Percentiles rank a stretch among this genome's conserved stretches.
phyloP scores from a whole-genome alignment of 2,329 filamentous ascomycete species.

The Boeremia lycopersici region DNA sequence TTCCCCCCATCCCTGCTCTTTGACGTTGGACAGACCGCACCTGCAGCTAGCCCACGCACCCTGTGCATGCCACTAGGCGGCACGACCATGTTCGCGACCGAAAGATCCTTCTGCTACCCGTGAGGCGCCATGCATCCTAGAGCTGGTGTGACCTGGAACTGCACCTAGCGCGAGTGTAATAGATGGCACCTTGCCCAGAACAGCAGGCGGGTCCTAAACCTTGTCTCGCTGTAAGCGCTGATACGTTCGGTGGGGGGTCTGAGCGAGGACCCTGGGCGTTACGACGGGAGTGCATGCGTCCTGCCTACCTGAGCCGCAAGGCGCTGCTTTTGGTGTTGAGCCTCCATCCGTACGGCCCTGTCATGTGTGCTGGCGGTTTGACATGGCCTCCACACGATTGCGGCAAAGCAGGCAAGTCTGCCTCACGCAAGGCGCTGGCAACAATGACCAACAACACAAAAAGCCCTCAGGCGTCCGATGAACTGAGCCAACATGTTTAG shows the following conservation, averaged over 20 bases:
- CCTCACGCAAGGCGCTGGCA: constrained; percentile 15
- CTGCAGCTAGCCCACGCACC: constrained; percentile 34
- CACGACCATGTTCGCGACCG: constrained; percentile 26
- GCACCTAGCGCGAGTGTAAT: constrained; percentile 35
- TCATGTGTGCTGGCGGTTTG: constrained; percentile 22
- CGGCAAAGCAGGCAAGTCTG: constrained; percentile 18
- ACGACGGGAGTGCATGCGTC: constrained; percentile 24
- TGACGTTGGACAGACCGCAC: constrained; percentile 38
- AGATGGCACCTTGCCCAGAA: constrained; percentile 33
- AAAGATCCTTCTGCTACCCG: constrained; percentile 20
- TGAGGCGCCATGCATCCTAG: constrained; percentile 16
- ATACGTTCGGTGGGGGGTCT: constrained; percentile 34
- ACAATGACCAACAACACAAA: background rate
- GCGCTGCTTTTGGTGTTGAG: constrained; percentile 34
- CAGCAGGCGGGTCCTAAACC: constrained; percentile 31
- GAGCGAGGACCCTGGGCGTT: constrained; percentile 27
- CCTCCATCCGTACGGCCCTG: constrained; percentile 34
- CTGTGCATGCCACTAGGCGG: constrained; percentile 37
- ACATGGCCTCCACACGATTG: constrained; percentile 28
- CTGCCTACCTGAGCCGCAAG: constrained; percentile 40
- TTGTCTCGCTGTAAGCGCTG: constrained; percentile 36
- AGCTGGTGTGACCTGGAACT: constrained; percentile 26
- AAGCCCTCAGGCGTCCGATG: constrained; percentile 1
- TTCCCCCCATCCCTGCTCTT: constrained; percentile 26
- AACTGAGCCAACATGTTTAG: constrained; percentile 1